These are phyloP conservation scores for Coniochaeta pulveracea DNA, from an alignment of 2,329 filamentous ascomycete species.

Conservation along the genomic window DNA sequence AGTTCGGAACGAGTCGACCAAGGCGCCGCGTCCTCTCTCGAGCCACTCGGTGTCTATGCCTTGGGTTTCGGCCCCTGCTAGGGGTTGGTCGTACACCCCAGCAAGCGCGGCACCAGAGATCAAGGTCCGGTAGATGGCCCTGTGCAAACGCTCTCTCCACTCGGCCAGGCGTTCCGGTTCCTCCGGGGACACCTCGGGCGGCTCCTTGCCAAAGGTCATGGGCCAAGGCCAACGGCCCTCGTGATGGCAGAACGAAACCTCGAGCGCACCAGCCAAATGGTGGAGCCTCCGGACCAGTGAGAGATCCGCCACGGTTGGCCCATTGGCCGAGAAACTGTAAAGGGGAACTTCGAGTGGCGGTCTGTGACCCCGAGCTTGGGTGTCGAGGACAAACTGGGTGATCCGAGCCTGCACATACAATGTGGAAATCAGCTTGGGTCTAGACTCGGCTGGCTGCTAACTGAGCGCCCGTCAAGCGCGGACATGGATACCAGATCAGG, in stretches of 20 bases:
- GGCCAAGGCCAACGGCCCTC: not conserved
- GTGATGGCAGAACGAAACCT: not conserved
- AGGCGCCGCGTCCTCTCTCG: no score
- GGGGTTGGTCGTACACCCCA: not conserved
- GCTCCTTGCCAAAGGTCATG: not conserved
- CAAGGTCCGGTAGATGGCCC: not conserved
- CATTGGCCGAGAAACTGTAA: not conserved
- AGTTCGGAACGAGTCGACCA: no score
- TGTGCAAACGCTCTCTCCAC: not conserved
- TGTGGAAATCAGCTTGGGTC: no score
- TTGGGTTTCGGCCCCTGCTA: not conserved
- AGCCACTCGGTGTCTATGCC: not conserved
- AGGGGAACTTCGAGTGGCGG: not conserved
- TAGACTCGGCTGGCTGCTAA: no score
- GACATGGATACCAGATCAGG: no score
- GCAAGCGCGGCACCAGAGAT: not conserved
- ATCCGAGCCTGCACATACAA: not conserved
- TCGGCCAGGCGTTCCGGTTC: not conserved
- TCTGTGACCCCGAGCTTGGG: not conserved
- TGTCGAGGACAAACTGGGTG: not conserved
- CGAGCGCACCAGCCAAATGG: not conserved
- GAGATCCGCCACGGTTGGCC: not conserved
- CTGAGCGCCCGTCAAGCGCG: no score
- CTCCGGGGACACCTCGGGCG: not conserved
- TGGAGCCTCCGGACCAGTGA: not conserved